Base-by-base conservation (phyloP, 768 basidiomycete species). In the Kondoa subrosea region DNA sequence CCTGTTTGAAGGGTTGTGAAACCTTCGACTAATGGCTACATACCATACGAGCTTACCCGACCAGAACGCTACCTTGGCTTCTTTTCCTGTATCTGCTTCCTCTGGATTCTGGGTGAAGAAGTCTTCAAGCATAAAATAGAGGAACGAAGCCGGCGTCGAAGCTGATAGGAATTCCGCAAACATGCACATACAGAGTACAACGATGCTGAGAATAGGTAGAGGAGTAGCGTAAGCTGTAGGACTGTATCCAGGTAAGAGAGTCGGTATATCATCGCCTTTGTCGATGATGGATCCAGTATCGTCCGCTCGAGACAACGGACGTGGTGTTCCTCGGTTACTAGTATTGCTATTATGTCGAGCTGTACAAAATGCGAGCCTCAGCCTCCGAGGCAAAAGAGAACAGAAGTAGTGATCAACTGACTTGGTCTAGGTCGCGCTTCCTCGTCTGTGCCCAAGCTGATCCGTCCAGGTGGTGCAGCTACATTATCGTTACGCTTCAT, bases 111-210 rank as follows among this genome's bases (percentile, higher is more conserved):
- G 71, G 65, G 30, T 27, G 33, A 77, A 76, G 68, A 77, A 78
- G 56, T 74, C 75, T 72, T 71, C 64, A 64, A 72, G 69, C 71
- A 70, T 66, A 33, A 65, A 57, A 64, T 56, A 30, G 32, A 34
- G 4, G 57, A 64, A 40, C 17, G 63, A 50, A n/a, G 26, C 17
- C 29, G 21, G 25, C 15, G 61, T 63, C 76, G 93, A 93, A 26
- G 95, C 92, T 2, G 85, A 88, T 57, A 96, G 78, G 76, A 97
- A 91, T 78, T 97, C 93, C 60, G 91, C 91, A 15, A 96, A 83
- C 64, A 71, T 71, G 40, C 71, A 78, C 67, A 79, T 83, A 76
- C 76, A 92, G 68, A 97, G 78, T 1, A 96, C 93, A 71, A 86
- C 81, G 87, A 96, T 93, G 0, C 92, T 87, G 58, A 97, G 77